A percentile compares a stretch with the other conserved stretches of the same genome.
These are phyloP conservation scores for Cyclostephanos tholiformis DNA, from an alignment of 108 stramenopile species.

Conservation along the genomic window DNA sequence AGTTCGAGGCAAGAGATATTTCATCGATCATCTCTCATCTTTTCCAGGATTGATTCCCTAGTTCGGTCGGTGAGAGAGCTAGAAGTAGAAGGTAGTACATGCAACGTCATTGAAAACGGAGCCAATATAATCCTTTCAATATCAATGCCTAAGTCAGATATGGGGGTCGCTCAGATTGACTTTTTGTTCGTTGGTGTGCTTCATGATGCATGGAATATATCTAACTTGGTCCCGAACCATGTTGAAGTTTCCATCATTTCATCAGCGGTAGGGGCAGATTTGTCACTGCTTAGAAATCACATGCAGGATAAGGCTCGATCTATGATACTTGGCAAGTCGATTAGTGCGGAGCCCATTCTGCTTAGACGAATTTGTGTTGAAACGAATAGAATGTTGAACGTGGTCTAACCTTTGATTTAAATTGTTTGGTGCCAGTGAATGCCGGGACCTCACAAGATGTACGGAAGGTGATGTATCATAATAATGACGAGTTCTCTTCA, in stretches of 20 bases:
- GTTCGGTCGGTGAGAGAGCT: slow-evolving; percentile 27
- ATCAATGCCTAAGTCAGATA: slow-evolving; percentile 15
- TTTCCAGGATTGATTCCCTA: slow-evolving; percentile 39
- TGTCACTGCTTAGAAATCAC: not conserved
- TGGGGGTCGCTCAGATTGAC: not conserved
- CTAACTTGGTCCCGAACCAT: not conserved
- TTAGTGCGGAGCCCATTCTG: slow-evolving; percentile 5
- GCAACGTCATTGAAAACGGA: slow-evolving; percentile 13
- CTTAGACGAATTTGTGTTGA: not conserved
- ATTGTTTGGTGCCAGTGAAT: not conserved
- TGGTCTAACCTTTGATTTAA: not conserved
- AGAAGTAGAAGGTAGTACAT: slow-evolving; percentile 26
- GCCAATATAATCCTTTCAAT: slow-evolving; percentile 18
- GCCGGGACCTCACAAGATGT: no score
- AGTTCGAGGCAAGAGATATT: slow-evolving; percentile 6
- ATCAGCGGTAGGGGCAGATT: not conserved
- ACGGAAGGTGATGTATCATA: no score
- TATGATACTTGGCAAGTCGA: not conserved
- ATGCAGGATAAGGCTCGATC: slow-evolving; percentile 2
- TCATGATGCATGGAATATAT: not conserved
- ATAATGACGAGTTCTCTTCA: no score
- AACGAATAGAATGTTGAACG: not conserved
- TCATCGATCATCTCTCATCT: slow-evolving; percentile 14
- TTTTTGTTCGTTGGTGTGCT: not conserved
- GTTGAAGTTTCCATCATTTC: not conserved